phyloP scores from a whole-genome alignment of 768 basidiomycete genomes.

The Tubosaeta brunneosetosa region DNA sequence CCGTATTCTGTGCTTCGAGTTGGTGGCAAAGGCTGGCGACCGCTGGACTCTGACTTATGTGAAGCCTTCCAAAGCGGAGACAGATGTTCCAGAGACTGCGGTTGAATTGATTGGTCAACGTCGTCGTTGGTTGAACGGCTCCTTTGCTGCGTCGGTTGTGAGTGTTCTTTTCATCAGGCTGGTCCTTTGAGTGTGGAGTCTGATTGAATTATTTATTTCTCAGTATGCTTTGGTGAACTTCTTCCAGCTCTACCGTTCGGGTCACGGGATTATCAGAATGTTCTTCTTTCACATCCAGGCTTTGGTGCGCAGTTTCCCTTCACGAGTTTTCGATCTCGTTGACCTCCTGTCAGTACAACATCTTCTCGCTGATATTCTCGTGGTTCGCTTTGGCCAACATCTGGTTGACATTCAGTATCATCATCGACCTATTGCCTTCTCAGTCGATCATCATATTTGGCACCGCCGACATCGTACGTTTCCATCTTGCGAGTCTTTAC shows the following conservation, averaged over 20 bases:
- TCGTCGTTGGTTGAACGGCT: conserved; percentile 95
- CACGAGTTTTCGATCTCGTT: neutral
- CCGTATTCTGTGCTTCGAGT: conserved; percentile 95
- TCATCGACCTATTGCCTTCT: conserved; percentile 79
- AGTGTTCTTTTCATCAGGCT: conserved; percentile 26
- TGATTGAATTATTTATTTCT: conserved; percentile 3
- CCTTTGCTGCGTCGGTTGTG: conserved; percentile 88
- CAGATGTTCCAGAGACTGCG: conserved; percentile 92
- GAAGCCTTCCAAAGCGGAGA: conserved; percentile 94
- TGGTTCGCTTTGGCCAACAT: conserved; percentile 93
- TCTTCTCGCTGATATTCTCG: conserved; percentile 79
- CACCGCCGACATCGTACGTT: conserved; percentile 57
- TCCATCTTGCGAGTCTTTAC: conserved; percentile 3
- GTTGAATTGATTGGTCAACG: conserved; percentile 92
- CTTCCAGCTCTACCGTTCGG: conserved; percentile 80
- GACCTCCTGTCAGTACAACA: conserved; percentile 58
- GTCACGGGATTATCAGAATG: conserved; percentile 88
- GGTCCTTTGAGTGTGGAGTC: neutral
- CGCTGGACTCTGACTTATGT: conserved; percentile 88
- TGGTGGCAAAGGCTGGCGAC: conserved; percentile 86
- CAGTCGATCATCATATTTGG: conserved; percentile 61
- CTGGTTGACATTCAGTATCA: conserved; percentile 94
- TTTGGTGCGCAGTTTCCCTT: conserved; percentile 48
- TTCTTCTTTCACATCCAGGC: conserved; percentile 96
- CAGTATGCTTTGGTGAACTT: conserved; percentile 93